Evolutionary conservation across 2,329 filamentous ascomycete genomes (phyloP), one percentile per base, ranked within the genome.

Genomic region (Aspergillus terreus): DNA sequence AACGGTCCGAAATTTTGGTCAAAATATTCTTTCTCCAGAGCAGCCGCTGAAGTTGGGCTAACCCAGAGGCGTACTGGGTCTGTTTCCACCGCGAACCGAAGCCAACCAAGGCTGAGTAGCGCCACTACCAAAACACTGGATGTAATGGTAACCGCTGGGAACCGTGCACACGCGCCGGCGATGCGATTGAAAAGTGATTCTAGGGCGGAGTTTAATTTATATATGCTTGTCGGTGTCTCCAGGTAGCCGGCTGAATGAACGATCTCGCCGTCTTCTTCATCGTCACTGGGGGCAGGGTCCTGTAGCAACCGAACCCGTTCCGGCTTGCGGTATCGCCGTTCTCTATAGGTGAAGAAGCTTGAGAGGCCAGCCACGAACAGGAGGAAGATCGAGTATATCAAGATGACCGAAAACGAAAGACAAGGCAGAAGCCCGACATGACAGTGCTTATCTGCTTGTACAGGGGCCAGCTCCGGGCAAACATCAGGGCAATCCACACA

Each of bases 11-110:
- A 99, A 61, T 90, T 91, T 33, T 82, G 70, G 67, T 99, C 95
- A 58, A 97, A 99, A 67, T 95, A 99, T 1, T 82, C 81, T 74
- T 99, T 99, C 68, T 99, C 92, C 66, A 90, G 82, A 0, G 94
- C 94, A 17, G 95, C 92, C 45, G 85, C 83, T 4, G 94, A 97
- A 7, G 88, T 87, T 6, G 94, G 94, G 62, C 92, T 92, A n/a
- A 99, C 94, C 94, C 94, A 99, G 7, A 99, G 77, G 44, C 88
- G 85, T 10, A 95, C 94, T 5, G 94, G 94, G 56, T 97, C 88
- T 19, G 80, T 88, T 70, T 97, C 94, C 33, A 99, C 79, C n/a
- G 88, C 81, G 64, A 99, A 99, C 42, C 83, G 83, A 52, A 94
- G 75, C 90, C 90, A 95, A 1, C 94, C 94, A 33, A 92, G 73